phyloP scores from a whole-genome alignment of 192 early-diverging fungal species.

The Entophlyctis luteolus region DNA sequence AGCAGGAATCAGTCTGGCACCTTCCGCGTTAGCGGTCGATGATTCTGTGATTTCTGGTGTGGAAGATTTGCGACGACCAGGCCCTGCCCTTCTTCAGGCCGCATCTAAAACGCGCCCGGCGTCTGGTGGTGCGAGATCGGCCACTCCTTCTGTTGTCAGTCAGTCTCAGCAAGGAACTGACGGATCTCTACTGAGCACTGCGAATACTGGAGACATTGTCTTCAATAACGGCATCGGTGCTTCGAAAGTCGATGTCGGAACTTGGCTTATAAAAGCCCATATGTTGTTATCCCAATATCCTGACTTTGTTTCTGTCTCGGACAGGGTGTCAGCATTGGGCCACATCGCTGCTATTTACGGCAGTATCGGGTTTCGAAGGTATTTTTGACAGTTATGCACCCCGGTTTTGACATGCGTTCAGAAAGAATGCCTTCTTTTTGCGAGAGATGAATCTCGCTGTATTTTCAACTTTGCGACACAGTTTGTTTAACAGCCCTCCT shows the following conservation, averaged over 20 bases:
- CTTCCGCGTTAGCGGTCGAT: neutral
- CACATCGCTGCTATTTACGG: constrained; percentile 59
- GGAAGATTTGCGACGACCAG: neutral
- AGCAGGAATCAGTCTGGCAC: constrained; percentile 32
- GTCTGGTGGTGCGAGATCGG: neutral
- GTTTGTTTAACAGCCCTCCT: neutral
- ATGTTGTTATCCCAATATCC: constrained; percentile 36
- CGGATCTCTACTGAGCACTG: neutral
- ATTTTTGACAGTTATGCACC: too few species aligned
- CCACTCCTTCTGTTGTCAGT: neutral
- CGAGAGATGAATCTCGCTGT: constrained; percentile 53
- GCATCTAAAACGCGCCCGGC: constrained; percentile 29
- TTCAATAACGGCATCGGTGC: constrained; percentile 40
- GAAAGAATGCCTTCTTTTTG: constrained; percentile 72
- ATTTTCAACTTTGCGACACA: constrained; percentile 16
- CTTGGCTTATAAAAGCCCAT: constrained; percentile 61
- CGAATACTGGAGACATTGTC: constrained; percentile 29
- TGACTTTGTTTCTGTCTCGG: constrained; percentile 52
- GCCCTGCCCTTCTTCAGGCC: constrained; percentile 33
- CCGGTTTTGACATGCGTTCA: neutral
- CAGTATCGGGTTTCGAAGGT: constrained; percentile 46
- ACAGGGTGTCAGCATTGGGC: constrained; percentile 55
- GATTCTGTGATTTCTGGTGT: neutral
- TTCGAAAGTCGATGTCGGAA: constrained; percentile 50
- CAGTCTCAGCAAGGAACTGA: neutral